Evolutionary conservation across 768 basidiomycete species (phyloP).

Genomic region (Gymnopilus dilepis): DNA sequence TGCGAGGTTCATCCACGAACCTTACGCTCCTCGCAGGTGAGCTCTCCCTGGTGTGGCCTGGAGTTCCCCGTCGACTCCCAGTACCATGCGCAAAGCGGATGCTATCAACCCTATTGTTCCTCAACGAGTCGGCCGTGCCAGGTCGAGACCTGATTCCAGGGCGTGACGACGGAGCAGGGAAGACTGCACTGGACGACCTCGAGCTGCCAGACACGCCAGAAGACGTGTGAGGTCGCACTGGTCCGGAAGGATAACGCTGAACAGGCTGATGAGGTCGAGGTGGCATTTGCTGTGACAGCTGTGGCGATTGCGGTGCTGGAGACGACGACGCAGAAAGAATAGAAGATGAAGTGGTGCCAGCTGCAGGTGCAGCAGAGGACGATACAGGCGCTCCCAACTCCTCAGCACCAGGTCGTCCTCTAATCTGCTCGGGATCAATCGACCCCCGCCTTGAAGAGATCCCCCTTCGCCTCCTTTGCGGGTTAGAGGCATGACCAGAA

Average conservation of each 20-base stretch:
- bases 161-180: neutral
- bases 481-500: neutral
- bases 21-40: constrained; percentile 53
- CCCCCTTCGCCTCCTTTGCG: neutral
- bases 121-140: constrained; percentile 19
- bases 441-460: neutral
- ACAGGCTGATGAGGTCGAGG: neutral
- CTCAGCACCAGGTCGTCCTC: neutral
- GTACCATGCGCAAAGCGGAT: constrained; percentile 34
- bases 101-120: constrained; percentile 38
- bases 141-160: constrained; percentile 7
- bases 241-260: neutral
- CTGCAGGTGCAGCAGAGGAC: neutral
- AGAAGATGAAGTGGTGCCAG: neutral
- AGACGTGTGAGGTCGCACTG: neutral
- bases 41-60: constrained; percentile 41
- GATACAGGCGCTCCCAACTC: too few species aligned
- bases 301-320: too few species aligned
- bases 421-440: neutral
- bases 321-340: neutral
- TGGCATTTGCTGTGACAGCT: neutral
- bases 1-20: constrained; percentile 35
- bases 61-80: neutral
- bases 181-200: neutral
- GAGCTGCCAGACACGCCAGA: neutral